Conservation (phyloP, 2,329 filamentous ascomycete species). For the Botrytis pseudocinerea region DNA sequence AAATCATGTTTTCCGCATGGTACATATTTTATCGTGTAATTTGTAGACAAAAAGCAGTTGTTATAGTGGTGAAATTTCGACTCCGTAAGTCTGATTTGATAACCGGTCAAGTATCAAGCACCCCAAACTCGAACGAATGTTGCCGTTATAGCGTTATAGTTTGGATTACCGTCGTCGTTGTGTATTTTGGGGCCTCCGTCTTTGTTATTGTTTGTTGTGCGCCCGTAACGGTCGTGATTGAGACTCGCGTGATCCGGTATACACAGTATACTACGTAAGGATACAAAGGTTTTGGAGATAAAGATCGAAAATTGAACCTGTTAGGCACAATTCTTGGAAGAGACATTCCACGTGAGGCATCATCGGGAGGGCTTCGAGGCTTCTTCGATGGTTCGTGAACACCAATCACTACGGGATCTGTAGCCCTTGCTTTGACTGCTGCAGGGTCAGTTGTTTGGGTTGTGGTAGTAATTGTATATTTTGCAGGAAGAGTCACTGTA, state of each 20-base stretch:
- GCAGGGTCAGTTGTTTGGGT: fast-evolving
- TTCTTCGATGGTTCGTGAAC: neutral
- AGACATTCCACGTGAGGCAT: neutral
- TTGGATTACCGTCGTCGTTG: neutral
- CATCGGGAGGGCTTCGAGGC: neutral
- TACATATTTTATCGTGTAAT: neutral
- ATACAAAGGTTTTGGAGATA: neutral
- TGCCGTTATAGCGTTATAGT: neutral
- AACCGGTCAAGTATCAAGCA: neutral
- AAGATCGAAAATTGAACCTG: neutral
- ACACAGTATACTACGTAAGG: neutral
- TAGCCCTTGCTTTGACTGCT: neutral
- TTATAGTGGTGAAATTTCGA: neutral
- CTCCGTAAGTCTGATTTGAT: neutral
- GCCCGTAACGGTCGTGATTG: neutral
- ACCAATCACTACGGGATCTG: neutral
- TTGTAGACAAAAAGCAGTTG: neutral
- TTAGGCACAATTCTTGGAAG: neutral
- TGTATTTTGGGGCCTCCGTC: neutral
- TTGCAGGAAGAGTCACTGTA: neutral
- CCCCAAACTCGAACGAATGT: neutral
- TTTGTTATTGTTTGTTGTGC: neutral
- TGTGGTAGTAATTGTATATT: neutral
- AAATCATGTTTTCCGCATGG: neutral
- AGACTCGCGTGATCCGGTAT: neutral